A percentile compares a stretch with the other conserved stretches of the same genome.
Evolutionary conservation across 305 asterid species (phyloP).

Genomic region (Salvia sclarea): DNA sequence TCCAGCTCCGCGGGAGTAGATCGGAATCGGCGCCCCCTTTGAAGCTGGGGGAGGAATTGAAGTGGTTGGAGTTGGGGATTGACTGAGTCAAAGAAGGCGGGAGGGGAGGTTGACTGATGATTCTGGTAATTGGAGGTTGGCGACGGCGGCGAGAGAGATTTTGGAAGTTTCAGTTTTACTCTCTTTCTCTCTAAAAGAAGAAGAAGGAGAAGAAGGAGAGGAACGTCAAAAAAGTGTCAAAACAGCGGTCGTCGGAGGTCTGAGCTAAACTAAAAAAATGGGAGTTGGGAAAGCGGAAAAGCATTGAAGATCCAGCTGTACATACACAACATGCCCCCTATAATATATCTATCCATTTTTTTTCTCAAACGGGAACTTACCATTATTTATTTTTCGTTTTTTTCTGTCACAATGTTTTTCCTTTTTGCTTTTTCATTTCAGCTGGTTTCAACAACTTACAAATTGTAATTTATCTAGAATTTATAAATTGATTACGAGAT

Average conservation of each 20-base stretch:
- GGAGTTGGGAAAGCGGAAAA: slow-evolving; percentile 29
- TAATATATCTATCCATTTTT: slow-evolving; percentile 12
- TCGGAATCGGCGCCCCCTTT: neutral
- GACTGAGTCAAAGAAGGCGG: slow-evolving; percentile 42
- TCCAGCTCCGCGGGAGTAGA: slow-evolving; percentile 22
- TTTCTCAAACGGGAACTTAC: neutral
- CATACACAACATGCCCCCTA: neutral
- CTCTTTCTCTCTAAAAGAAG: slow-evolving; percentile 2
- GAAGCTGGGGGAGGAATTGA: neutral
- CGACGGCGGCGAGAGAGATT: slow-evolving; percentile 24
- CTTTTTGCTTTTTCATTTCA: too few relatives aligned
- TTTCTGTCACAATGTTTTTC: too few relatives aligned
- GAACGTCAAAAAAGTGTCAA: slow-evolving; percentile 33
- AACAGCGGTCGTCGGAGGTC: slow-evolving; percentile 38
- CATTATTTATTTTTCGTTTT: neutral
- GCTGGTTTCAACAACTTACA: too few relatives aligned
- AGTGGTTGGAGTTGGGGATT: slow-evolving; percentile 16
- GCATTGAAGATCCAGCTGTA: slow-evolving; percentile 42
- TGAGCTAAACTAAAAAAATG: slow-evolving; percentile 24
- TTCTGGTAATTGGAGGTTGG: slow-evolving; percentile 17
- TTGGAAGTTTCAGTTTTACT: slow-evolving; percentile 5
- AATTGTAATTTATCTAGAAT: too few relatives aligned
- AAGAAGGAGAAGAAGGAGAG: too few relatives aligned
- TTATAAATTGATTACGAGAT: too few relatives aligned
- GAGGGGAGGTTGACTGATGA: slow-evolving; percentile 35